Conservation (phyloP, 768 basidiomycete species). For the Rhodotorula kratochvilovae region DNA sequence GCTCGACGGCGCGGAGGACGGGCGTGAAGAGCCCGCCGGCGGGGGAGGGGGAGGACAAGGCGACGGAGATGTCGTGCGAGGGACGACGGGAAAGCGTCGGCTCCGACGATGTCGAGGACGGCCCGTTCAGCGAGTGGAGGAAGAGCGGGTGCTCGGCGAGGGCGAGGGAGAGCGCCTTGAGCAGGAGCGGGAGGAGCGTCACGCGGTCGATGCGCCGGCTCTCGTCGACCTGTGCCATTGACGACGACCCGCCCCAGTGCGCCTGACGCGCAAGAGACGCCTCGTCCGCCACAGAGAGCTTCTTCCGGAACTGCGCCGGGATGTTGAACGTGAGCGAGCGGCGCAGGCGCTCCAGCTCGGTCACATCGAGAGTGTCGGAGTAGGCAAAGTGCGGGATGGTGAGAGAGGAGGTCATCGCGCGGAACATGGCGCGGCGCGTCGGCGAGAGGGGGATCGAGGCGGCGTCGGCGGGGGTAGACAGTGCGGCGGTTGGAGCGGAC, state of each 20-base stretch:
- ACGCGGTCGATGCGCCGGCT: conserved; percentile 52
- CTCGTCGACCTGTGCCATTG: neutral
- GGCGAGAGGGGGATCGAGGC: conserved; percentile 54
- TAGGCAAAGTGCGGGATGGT: conserved; percentile 78
- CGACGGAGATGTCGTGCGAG: conserved; percentile 70
- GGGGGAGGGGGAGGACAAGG: conserved; percentile 66
- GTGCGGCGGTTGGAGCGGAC: neutral
- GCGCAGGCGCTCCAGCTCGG: conserved; percentile 34
- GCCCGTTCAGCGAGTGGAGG: conserved; percentile 60
- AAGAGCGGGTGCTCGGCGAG: conserved; percentile 83
- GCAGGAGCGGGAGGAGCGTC: conserved; percentile 75
- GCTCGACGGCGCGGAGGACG: conserved; percentile 56
- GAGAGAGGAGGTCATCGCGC: conserved; percentile 71
- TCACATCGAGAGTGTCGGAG: conserved; percentile 41
- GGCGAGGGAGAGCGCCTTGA: conserved; percentile 73
- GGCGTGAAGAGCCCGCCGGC: conserved; percentile 69
- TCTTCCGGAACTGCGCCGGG: conserved; percentile 20
- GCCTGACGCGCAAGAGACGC: neutral
- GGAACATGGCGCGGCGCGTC: conserved; percentile 80
- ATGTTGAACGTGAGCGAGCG: conserved; percentile 18
- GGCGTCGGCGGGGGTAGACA: neutral
- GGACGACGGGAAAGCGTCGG: conserved; percentile 13
- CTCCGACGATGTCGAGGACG: neutral
- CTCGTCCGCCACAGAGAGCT: conserved; percentile 8
- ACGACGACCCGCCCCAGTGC: neutral